Evolutionary conservation across 2,329 filamentous ascomycete genomes (phyloP), one percentile per base, ranked within the genome.

Genomic region (Mycosphaerella sp.): DNA sequence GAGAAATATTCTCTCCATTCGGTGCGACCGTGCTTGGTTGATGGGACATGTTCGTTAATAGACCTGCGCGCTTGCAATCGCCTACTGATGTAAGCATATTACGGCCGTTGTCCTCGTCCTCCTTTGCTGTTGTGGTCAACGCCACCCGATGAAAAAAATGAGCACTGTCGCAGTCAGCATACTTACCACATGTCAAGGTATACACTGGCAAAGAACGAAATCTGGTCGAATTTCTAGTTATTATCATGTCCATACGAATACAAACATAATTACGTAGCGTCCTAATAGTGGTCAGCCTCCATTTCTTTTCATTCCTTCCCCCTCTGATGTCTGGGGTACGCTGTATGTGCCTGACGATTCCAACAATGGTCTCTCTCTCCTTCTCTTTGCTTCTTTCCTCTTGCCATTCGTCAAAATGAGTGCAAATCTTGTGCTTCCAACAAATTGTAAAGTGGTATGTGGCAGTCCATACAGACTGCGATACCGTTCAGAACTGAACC

Each of bases 181-280:
- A 26, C 26, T 26, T 26, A 17, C 26, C 26, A 26, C 26, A 26
- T 26, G 6, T 26, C 4, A 26, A 26, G 26, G 26, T 6, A 26
- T 26, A 4, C 26, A 26, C 14, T 17, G 26, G 26, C 26, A 29
- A 29, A 29, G 6, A 29, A 4, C 26, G 26, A 29, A 29, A 4
- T 29, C 26, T 7, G 6, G 26, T 29, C 26, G 34, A 9, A 38
- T 11, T 49, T 43, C 34, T 14, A 47, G 36, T 46, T 29, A 21
- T 36, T 40, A 36, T 56, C 53, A 50, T 58, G 44, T 58, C 49
- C 53, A 58, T 58, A 55, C 56, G 44, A 38, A 58, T 56, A 55
- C 50, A 51, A 54, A 53, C 53, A 54, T 60, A 52, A 58, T 60
- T 60, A 60, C 55, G 58, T 60, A 56, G 55, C 58, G 53, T 53